phyloP scores from a whole-genome alignment of 2,329 filamentous ascomycete species.

The Acarospora socialis region DNA sequence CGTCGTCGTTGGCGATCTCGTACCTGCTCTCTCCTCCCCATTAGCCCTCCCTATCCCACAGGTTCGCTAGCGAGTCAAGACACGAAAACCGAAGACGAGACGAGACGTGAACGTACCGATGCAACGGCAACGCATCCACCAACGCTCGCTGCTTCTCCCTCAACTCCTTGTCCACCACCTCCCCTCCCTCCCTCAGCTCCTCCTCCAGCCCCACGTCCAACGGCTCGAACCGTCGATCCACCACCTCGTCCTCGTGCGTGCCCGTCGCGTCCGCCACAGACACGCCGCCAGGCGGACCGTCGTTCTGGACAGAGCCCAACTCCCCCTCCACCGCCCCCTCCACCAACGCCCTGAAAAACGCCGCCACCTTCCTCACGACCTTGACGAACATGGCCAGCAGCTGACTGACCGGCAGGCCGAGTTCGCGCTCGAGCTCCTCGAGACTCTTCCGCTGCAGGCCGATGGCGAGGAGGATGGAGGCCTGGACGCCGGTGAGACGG shows the following conservation, averaged over 20 bases:
- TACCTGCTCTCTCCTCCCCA: constrained; percentile 33
- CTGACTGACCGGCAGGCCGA: constrained; percentile 60
- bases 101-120: constrained; percentile 48
- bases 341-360: constrained; percentile 61
- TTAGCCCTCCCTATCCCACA: neutral
- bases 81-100: constrained; percentile 2
- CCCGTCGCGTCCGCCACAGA: constrained; percentile 45
- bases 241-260: constrained; percentile 54
- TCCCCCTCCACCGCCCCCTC: constrained; percentile 57
- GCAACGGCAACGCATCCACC: constrained; percentile 79
- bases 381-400: constrained; percentile 96
- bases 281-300: constrained; percentile 34
- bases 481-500: constrained; percentile 67
- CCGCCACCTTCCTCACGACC: constrained; percentile 73
- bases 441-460: constrained; percentile 84
- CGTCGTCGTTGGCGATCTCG: constrained; percentile 46
- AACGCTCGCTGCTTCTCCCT: constrained; percentile 71
- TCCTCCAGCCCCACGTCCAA: constrained; percentile 60
- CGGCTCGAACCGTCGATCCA: constrained; percentile 53
- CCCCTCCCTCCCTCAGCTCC: constrained; percentile 70
- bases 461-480: constrained; percentile 74
- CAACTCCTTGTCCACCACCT: constrained; percentile 57
- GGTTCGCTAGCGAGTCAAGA: constrained; percentile 4
- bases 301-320: constrained; percentile 26
- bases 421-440: constrained; percentile 63